Conservation (phyloP, 805 yeast species). For the Wickerhamiella vanderwaltii region DNA sequence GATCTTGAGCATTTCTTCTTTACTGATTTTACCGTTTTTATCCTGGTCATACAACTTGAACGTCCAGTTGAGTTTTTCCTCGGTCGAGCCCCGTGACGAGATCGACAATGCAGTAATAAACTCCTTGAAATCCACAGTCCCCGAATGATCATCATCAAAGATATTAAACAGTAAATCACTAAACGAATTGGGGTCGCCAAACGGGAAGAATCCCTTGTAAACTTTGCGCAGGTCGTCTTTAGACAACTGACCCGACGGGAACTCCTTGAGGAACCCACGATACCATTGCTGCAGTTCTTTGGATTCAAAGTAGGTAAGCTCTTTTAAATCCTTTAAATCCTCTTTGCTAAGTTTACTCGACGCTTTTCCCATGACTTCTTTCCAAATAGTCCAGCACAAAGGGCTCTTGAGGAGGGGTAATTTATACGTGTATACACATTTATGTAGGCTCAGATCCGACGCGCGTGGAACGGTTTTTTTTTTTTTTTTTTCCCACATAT, state of each 20-base stretch:
- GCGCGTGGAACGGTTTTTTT: no score
- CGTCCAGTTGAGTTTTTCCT: conserved; percentile 82
- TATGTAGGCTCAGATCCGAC: no score
- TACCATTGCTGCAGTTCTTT: conserved; percentile 98
- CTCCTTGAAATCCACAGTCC: conserved; percentile 80
- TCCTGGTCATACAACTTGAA: conserved; percentile 78
- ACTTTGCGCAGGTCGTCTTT: conserved; percentile 82
- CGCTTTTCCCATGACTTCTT: conserved; percentile 69
- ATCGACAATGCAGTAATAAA: conserved; percentile 79
- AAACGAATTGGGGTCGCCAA: conserved; percentile 91
- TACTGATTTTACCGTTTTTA: conserved; percentile 61
- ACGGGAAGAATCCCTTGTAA: conserved; percentile 94
- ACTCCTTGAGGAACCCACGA: conserved; percentile 87
- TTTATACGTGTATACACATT: no score
- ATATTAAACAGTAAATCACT: conserved; percentile 80
- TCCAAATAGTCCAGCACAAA: not conserved
- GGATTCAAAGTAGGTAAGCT: conserved; percentile 81
- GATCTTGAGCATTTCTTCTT: conserved; percentile 67
- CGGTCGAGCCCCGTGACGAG: conserved; percentile 73
- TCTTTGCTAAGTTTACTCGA: conserved; percentile 87
- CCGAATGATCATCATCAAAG: conserved; percentile 71
- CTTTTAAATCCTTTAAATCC: conserved; percentile 68
- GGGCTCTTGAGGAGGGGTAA: no score
- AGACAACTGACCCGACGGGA: conserved; percentile 79
- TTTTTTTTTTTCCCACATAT: no score